Evolutionary conservation across 306 rosid species (phyloP), one percentile per base, ranked within the genome.

Genomic region (Castanea mollissima): DNA sequence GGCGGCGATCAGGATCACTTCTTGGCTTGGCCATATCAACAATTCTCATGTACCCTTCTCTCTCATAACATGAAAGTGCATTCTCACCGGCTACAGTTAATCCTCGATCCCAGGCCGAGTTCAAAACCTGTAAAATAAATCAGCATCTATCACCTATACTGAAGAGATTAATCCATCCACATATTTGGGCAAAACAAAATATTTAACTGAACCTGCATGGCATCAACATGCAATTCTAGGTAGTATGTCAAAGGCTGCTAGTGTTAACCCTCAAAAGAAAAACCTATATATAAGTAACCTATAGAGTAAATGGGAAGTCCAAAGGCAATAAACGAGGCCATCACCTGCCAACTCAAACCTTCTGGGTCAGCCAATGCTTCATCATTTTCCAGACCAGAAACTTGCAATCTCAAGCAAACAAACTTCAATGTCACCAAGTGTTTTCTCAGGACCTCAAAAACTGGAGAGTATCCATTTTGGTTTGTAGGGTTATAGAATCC

Each of bases 321-420:
- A 71, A 18, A 23, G 38, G 77, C 25, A 82, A 7, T 80, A 19
- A 65, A 76, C 70, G 62, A 57, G 56, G 14, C 46, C 75, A 51
- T 84, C 74, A 95, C 99, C 98, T 95, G 99, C 98, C 97, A 93
- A 85, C 90, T 88, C 86, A 95, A 87, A 68, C 93, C 89, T 84
- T 95, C 98, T 63, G 98, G 93, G 84, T 95, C 99, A 54, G 94
- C 86, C 79, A 90, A 83, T 23, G 97, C 80, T 79, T 91, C 98
- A 63, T 89, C 89, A 77, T 76, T 87, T 82, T 87, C 96, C 79
- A 84, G 94, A 83, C 76, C 64, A 84, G 93, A 85, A 82, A 92
- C 81, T 55, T 81, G 92, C 80, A 85, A 83, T 63, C 97, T 91
- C 60, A 84, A 83, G 92, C 97, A 92, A 79, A 90, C 92, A 79